These are phyloP conservation scores for Penicillium sp. DNA, from an alignment of 2,329 filamentous ascomycete genomes.

Conservation along the genomic window DNA sequence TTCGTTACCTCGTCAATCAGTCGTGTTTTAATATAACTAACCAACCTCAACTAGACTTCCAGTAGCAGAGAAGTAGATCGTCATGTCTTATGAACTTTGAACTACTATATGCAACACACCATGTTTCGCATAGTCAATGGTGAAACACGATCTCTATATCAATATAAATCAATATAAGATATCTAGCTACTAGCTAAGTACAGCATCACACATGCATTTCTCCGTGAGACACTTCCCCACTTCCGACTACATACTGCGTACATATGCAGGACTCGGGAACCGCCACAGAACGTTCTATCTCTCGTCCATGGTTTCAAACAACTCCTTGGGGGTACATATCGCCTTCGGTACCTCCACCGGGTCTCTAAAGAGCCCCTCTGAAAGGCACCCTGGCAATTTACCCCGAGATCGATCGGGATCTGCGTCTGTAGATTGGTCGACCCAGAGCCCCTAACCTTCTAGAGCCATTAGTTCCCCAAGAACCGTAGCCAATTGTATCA, in stretches of 20 bases:
- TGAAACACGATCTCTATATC: no score
- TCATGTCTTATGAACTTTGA: no score
- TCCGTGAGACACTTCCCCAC: background rate
- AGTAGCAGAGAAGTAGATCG: no score
- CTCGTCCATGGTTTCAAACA: background rate
- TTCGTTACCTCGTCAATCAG: background rate
- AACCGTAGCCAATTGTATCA: constrained; percentile 9
- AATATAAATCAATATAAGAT: no score
- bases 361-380: constrained; percentile 5
- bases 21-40: background rate
- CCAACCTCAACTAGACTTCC: no score
- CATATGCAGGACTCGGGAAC: background rate
- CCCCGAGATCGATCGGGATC: constrained; percentile 13
- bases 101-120: no score
- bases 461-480: no score
- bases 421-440: constrained; percentile 1
- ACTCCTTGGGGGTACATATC: background rate
- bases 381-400: constrained; percentile 1
- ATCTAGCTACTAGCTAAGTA: no score
- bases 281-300: background rate
- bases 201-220: background rate
- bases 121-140: no score
- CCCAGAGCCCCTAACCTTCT: no score
- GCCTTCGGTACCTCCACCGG: background rate
- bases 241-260: no score